Evolutionary conservation across 306 rosid species (phyloP).

Genomic region (Cercis canadensis): DNA sequence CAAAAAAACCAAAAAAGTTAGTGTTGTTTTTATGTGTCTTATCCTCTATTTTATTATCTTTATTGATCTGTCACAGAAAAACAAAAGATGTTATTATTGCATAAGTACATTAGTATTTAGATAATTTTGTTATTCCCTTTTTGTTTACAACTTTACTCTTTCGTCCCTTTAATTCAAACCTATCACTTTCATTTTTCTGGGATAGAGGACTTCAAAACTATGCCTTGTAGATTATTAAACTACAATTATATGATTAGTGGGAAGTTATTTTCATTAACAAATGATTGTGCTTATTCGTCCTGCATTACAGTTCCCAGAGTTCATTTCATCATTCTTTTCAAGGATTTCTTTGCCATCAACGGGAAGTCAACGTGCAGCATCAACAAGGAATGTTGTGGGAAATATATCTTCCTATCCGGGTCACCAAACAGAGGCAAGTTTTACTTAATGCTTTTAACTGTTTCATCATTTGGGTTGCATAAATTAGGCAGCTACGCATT

Average conservation of each 20-base stretch:
- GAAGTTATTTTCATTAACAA: conserved; percentile 34
- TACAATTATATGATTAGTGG: conserved; percentile 33
- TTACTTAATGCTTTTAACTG: conserved; percentile 30
- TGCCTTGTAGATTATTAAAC: conserved; percentile 18
- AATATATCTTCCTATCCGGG: conserved; percentile 59
- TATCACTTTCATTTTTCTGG: not conserved
- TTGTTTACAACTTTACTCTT: not conserved
- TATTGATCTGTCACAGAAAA: not conserved
- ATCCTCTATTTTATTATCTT: not conserved
- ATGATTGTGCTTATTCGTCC: conserved; percentile 34
- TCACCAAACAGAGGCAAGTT: conserved; percentile 84
- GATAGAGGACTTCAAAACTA: conserved; percentile 2
- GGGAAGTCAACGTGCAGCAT: conserved; percentile 67
- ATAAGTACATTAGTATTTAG: conserved; percentile 1
- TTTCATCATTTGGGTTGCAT: conserved; percentile 11
- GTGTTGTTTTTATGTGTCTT: not conserved
- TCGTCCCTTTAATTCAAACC: not conserved
- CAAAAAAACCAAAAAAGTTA: conserved; percentile 7
- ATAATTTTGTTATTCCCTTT: conserved; percentile 19
- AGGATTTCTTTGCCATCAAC: conserved; percentile 74
- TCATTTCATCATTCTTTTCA: conserved; percentile 70
- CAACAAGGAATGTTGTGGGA: conserved; percentile 62
- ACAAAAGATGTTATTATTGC: not conserved
- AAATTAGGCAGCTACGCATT: conserved; percentile 2
- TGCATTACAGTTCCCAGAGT: conserved; percentile 76